Conservation (phyloP, 2,329 filamentous ascomycete species). For the Talaromyces albobiverticillius region DNA sequence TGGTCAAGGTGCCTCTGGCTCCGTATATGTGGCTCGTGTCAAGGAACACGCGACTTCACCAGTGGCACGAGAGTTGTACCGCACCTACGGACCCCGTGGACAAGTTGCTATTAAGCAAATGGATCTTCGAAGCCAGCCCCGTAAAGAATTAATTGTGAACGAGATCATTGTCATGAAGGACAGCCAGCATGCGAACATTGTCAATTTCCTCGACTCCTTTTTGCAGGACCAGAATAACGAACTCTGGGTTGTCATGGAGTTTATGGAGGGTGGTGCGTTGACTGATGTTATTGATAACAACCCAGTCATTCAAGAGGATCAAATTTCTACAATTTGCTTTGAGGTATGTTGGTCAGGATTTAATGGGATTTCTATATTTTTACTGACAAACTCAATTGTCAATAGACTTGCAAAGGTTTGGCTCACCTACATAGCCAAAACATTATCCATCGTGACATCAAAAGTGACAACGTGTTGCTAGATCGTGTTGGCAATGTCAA, state of each 20-base stretch:
- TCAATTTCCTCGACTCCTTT: constrained; percentile 97
- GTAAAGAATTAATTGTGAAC: constrained; percentile 98
- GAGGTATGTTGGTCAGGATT: constrained; percentile 63
- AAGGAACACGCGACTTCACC: constrained; percentile 82
- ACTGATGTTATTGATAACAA: constrained; percentile 99
- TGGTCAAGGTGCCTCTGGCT: constrained; percentile 94
- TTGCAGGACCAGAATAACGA: constrained; percentile 90
- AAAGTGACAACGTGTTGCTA: constrained; percentile 96
- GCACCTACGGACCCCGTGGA: constrained; percentile 73
- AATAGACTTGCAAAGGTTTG: constrained; percentile 87
- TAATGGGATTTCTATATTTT: neutral
- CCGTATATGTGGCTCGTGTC: constrained; percentile 95
- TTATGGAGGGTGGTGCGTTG: constrained; percentile 96
- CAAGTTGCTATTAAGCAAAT: constrained; percentile 99
- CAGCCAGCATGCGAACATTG: constrained; percentile 95
- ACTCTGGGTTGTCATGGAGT: constrained; percentile 99
- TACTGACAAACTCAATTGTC: neutral
- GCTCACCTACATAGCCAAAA: constrained; percentile 93
- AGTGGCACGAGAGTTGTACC: constrained; percentile 73
- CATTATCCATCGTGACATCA: constrained; percentile 99
- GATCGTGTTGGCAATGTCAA: constrained; percentile 95
- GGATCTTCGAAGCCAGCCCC: constrained; percentile 94
- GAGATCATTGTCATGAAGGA: constrained; percentile 99
- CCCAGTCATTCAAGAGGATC: constrained; percentile 85
- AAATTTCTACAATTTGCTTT: constrained; percentile 94